Conservation (phyloP, 768 basidiomycete genomes). For the Russula earlei region DNA sequence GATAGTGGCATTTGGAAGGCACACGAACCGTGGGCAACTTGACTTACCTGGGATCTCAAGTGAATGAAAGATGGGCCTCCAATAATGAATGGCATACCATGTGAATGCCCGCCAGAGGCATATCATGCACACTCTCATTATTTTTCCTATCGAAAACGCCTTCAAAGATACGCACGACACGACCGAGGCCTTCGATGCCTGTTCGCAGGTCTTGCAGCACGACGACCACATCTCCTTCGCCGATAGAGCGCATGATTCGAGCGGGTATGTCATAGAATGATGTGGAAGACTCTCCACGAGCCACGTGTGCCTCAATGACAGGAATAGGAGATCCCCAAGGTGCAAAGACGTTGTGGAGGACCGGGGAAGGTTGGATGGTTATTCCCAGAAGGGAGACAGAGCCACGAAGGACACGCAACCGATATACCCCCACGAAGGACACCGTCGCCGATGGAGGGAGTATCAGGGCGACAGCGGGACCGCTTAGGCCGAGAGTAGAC, state of each 20-base stretch:
- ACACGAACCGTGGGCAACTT: conserved; percentile 25
- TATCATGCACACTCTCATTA: conserved; percentile 30
- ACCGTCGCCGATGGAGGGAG: conserved; percentile 44
- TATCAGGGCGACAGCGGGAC: conserved; percentile 32
- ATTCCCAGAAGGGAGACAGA: conserved; percentile 50
- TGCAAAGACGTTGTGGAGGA: conserved; percentile 52
- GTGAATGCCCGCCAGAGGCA: conserved; percentile 41
- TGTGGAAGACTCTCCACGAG: conserved; percentile 15
- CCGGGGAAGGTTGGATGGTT: conserved; percentile 33
- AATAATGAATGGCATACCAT: conserved; percentile 32
- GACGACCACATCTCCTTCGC: conserved; percentile 33
- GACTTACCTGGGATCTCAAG: conserved; percentile 20
- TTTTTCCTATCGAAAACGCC: conserved; percentile 50
- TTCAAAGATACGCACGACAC: conserved; percentile 52
- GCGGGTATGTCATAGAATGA: conserved; percentile 14
- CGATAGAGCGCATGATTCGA: conserved; percentile 12
- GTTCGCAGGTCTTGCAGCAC: conserved; percentile 48
- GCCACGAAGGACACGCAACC: conserved; percentile 53
- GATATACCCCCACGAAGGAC: conserved; percentile 60
- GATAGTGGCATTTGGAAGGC: conserved; percentile 31
- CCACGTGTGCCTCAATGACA: conserved; percentile 28
- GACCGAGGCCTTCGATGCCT: conserved; percentile 57
- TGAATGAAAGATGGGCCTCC: conserved; percentile 14
- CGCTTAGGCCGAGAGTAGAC: conserved; percentile 24
- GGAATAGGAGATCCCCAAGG: conserved; percentile 77